These are phyloP conservation scores for Oenanthe sinensis DNA, from an alignment of 129 eudicot genomes.

Conservation along the genomic window DNA sequence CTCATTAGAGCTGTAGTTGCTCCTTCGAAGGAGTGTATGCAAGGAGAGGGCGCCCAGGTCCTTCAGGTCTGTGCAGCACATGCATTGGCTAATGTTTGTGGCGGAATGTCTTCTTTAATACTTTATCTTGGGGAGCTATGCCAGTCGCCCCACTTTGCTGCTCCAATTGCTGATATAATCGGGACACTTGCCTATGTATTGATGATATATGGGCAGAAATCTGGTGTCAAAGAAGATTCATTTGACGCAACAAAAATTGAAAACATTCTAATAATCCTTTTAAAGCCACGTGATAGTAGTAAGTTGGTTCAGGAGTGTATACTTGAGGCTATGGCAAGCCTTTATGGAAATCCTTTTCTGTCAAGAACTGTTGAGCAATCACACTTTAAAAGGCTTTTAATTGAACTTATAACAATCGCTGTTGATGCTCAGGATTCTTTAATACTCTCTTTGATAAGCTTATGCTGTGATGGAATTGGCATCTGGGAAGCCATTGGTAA, in stretches of 20 bases:
- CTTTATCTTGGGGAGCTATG: conserved; percentile 62
- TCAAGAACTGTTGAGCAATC: conserved; percentile 38
- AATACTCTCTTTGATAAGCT: conserved; percentile 44
- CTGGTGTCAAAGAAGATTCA: conserved; percentile 31
- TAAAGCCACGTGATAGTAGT: conserved; percentile 54
- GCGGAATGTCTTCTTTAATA: conserved; percentile 58
- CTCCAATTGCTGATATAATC: conserved; percentile 66
- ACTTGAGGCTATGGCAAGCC: conserved; percentile 77
- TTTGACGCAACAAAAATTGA: conserved; percentile 46
- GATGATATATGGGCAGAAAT: conserved; percentile 43
- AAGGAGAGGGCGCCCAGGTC: conserved; percentile 56
- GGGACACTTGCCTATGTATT: conserved; percentile 77
- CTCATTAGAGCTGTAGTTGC: conserved; percentile 71
- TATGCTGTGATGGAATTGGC: conserved; percentile 51
- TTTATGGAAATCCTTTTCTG: conserved; percentile 47
- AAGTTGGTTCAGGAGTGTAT: conserved; percentile 62
- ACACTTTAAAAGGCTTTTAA: conserved; percentile 54
- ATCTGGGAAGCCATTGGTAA: conserved; percentile 71
- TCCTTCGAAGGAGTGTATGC: conserved; percentile 77
- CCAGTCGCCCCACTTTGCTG: conserved; percentile 44
- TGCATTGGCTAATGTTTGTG: conserved; percentile 63
- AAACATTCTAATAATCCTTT: conserved; percentile 39
- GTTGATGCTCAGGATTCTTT: conserved; percentile 42
- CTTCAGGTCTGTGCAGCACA: conserved; percentile 58
- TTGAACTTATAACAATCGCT: conserved; percentile 63